Evolutionary conservation across 2,329 filamentous ascomycete genomes (phyloP), one percentile per base, ranked within the genome.

Genomic region (Trichophyton benhamiae): DNA sequence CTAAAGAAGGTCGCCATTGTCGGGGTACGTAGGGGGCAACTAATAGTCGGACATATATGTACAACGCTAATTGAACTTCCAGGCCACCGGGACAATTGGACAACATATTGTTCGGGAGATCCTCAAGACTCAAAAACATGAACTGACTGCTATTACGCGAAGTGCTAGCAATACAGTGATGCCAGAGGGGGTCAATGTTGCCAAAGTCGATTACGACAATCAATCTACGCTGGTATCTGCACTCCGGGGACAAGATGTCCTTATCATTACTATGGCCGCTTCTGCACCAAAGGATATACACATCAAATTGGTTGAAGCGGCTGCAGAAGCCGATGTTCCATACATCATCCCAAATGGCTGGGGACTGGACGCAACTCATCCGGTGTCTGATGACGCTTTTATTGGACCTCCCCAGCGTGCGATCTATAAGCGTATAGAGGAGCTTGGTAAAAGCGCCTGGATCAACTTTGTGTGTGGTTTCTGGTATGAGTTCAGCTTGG

Each of bases 261-360:
- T 86, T 2, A 73, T 84, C 65, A 83, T 85, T 60, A 82, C 82
- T 8, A 68, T 86, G 62, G 64, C 75, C 9, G 68, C 72, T 0
- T 69, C 57, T 0, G 81, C 79, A 0, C 74, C 80, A 0, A 69
- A 63, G 0, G 78, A 79, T 8, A 36, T n/a, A 8, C 77, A 83
- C 49, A 67, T 66, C 60, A 80, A 80, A 63, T 72, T 86, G 17
- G 71, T 84, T 63, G 69, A 74, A 5, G 83, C 83, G 0, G 83
- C 83, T 0, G 79, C 77, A 3, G 77, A 78, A 38, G 82, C 83
- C 0, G 78, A 78, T 1, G 75, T 86, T 1, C 74, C 76, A 0
- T 84, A 79, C 66, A 66, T 86, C 57, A 73, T 85, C 67, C 83
- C 82, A 1, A 85, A 84, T 65, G 72, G 72, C 20, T 72, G 71